phyloP scores from a whole-genome alignment of 1,284 basidiomycete species.

The Xerocomus nothofagi region DNA sequence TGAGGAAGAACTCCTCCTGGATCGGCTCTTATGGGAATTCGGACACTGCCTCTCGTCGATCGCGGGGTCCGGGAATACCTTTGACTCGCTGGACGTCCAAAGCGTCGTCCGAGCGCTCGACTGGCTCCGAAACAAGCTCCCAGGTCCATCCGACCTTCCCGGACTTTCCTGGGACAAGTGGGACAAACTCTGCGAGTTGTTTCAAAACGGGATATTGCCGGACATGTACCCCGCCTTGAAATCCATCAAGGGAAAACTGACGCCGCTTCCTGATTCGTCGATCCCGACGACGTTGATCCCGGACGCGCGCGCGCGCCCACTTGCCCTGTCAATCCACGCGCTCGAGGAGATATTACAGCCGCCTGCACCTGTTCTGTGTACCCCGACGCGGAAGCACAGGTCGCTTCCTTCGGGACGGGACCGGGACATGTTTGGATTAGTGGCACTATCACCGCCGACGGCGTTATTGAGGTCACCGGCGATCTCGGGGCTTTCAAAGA shows the following conservation, averaged over 20 bases:
- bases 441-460: slow-evolving; percentile 52
- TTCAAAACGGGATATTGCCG: slow-evolving; percentile 29
- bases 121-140: slow-evolving; percentile 34
- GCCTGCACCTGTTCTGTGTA: slow-evolving; percentile 25
- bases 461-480: slow-evolving; percentile 70
- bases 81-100: slow-evolving; percentile 34
- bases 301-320: slow-evolving; percentile 7
- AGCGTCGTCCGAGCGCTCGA: slow-evolving; percentile 28
- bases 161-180: slow-evolving; percentile 35
- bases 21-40: slow-evolving; percentile 37
- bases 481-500: slow-evolving; percentile 77
- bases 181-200: slow-evolving; percentile 32
- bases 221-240: slow-evolving; percentile 32
- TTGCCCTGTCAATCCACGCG: slow-evolving; percentile 25
- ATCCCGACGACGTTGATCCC: slow-evolving; percentile 33
- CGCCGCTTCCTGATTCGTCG: slow-evolving; percentile 28
- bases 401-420: slow-evolving; percentile 16
- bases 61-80: slow-evolving; percentile 25
- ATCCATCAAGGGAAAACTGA: slow-evolving; percentile 32
- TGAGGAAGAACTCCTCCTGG: slow-evolving; percentile 33
- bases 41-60: slow-evolving; percentile 37
- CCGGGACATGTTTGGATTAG: slow-evolving; percentile 31
- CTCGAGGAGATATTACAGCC: slow-evolving; percentile 29
- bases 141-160: slow-evolving; percentile 36
- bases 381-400: slow-evolving; percentile 20